Base-by-base conservation (phyloP, 768 basidiomycete genomes). In the Psilocybe cubensis region DNA sequence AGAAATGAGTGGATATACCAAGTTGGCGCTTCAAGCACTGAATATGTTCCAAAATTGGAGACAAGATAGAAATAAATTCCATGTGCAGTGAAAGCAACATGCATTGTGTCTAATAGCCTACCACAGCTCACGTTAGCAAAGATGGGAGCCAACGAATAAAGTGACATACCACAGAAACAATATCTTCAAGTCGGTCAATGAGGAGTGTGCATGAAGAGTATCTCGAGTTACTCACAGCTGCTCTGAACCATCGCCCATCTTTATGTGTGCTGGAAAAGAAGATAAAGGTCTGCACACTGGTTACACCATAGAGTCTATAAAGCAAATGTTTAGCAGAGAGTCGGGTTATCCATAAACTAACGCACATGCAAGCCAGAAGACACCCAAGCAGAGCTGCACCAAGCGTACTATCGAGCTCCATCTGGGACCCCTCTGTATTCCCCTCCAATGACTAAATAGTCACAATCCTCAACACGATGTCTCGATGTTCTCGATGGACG, bases 201-300 rank as follows among this genome's bases (percentile, higher is more conserved):
- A 18, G 43, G n/a, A 20, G 17, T 25, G n/a, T 17, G n/a, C 33
- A 17, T 3, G 20, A 42, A 20, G 17, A 17, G 7, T 11, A 7
- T 24, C n/a, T 31, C 31, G 33, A 17, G n/a, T 27, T 18, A 51
- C 33, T 14, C 33, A 66, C 65, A 45, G 49, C 40, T n/a, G 38
- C 27, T 55, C 57, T 61, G 40, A 63, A 60, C 12, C 51, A 18
- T 17, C 51, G 47, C 17, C 60, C 54, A 56, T 66, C 65, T 3
- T 51, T 42, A 23, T 40, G 38, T 1, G 54, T 42, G 23, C 56
- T 44, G 46, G 60, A 58, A 23, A 66, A 63, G 35, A 65, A 67
- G 4, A 67, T 27, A 27, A 67, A 65, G 14, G 62, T 65, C 43
- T 65, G 64, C n/a, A 65, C 61, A 21, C 61, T 63, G 5, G 64